Percentiles rank a stretch among this genome's conserved stretches.
Evolutionary conservation across 2,329 filamentous ascomycete species (phyloP).

Genomic region (Ceratocystis albifundus): DNA sequence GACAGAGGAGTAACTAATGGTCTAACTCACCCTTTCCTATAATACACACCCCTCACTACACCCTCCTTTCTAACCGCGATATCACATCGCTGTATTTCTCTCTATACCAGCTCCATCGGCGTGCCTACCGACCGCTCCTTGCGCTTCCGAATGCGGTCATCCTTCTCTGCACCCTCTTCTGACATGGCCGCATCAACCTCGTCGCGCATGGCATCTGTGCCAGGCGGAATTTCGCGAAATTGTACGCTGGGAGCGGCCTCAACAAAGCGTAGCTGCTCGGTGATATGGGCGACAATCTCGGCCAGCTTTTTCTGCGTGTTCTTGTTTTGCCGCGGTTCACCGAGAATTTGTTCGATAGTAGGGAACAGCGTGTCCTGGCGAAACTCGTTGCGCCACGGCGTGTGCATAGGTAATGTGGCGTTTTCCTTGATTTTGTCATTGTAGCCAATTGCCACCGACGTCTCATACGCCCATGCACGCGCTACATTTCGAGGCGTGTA

Average conservation of each 20-base stretch:
- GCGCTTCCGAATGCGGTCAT: conserved; percentile 42
- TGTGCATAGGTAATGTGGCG: conserved; percentile 62
- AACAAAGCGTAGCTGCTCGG: conserved; percentile 78
- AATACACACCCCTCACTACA: neutral
- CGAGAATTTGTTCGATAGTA: conserved; percentile 59
- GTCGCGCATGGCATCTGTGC: conserved; percentile 55
- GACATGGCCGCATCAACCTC: conserved; percentile 57
- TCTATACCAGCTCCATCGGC: conserved; percentile 39
- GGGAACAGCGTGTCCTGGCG: conserved; percentile 80
- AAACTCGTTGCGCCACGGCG: conserved; percentile 82
- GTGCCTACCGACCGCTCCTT: conserved; percentile 48
- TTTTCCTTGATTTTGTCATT: conserved; percentile 49
- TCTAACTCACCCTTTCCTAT: neutral
- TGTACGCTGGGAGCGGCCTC: conserved; percentile 78
- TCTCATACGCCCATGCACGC: conserved; percentile 93
- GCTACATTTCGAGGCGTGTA: conserved; percentile 96
- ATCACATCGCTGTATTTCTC: too few species aligned
- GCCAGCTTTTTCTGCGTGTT: conserved; percentile 66
- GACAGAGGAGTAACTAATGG: too few species aligned
- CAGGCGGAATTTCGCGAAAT: conserved; percentile 66
- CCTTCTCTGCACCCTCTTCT: conserved; percentile 50
- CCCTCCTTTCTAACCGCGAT: too few species aligned
- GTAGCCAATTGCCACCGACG: conserved; percentile 71
- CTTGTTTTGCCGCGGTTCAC: conserved; percentile 61
- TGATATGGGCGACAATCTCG: conserved; percentile 64